Base-by-base conservation (phyloP, 2,329 filamentous ascomycete genomes). In the Arthrinium phaeospermum region DNA sequence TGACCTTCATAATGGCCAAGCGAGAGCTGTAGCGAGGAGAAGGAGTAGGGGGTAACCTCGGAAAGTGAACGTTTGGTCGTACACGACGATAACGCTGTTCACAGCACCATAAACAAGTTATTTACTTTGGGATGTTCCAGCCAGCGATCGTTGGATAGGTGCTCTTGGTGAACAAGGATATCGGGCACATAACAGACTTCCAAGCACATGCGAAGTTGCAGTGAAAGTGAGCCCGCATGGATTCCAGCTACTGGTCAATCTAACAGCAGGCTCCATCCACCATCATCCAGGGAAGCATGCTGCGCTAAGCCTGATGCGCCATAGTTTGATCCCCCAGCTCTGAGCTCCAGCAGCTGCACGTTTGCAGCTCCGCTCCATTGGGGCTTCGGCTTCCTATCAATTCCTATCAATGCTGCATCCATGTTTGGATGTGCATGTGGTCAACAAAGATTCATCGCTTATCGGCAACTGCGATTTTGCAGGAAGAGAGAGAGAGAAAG, bases 1-100 rank as follows among this genome's bases (percentile, higher is more conserved):
- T 96, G 85, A 98, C 94, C 85, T 98, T 98, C 96, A 99, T 99
- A 70, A 70, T 81, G 75, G 70, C 68, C 70, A 46, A 64, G n/a
- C 71, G 49, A 49, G 16, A 22, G 22, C 10, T n/a, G 4, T 41
- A 30, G 22, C 19, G 22, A 27, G n/a, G 19, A 64, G 41, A 30
- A 51, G 44, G 45, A 44, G 68, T 37, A 30, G 69, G 27, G 49
- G 53, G 30, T 45, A 71, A 24, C 8, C 3, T 30, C 6, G 41
- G 7, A 4, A 51, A 30, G 30, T 12, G 30, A 30, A 41, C 34
- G 7, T 22, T 71, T 71, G 24, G 14, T 16, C 22, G 6, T 4
- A 24, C 14, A n/a, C 19, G 24, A n/a, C 34, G 44, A 46, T 22
- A 22, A 24, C 34, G 14, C 51, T 61, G 16, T 61, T 22, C 34